Conservation (phyloP, 495 filamentous ascomycete species). For the Aspergillus sparsus region DNA sequence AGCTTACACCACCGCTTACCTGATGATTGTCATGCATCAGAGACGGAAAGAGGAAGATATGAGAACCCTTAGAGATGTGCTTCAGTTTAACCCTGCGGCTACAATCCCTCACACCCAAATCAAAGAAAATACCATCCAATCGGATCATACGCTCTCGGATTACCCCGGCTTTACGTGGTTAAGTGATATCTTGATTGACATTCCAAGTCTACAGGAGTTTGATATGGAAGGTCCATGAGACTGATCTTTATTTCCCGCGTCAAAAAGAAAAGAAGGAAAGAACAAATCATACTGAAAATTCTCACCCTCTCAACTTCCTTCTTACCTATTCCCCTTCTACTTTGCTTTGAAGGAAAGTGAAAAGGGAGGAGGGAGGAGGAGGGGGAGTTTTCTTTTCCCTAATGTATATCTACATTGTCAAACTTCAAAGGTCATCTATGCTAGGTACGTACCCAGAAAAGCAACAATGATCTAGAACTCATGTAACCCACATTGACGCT, state of each 20-base stretch:
- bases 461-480: no score
- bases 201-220: conserved; percentile 48
- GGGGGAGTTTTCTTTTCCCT: no score
- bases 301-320: no score
- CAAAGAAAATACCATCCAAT: conserved; percentile 15
- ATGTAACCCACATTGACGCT: no score
- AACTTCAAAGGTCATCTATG: no score
- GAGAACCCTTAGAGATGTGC: conserved; percentile 34
- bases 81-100: conserved; percentile 36
- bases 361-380: no score
- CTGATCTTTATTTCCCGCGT: background rate
- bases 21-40: conserved; percentile 50
- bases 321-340: no score
- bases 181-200: conserved; percentile 47
- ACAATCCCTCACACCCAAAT: conserved; percentile 20
- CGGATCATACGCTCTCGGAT: conserved; percentile 25
- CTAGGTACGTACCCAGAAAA: no score
- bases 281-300: no score
- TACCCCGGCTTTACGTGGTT: conserved; percentile 44
- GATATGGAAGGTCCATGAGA: conserved; percentile 38
- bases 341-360: no score
- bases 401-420: no score
- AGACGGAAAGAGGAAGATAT: conserved; percentile 48
- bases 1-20: conserved; percentile 53
- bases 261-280: no score